A percentile compares a stretch with the other conserved stretches of the same genome.
Conservation (phyloP, 371 early-diverging fungal genomes). For the Mucor sp. region DNA sequence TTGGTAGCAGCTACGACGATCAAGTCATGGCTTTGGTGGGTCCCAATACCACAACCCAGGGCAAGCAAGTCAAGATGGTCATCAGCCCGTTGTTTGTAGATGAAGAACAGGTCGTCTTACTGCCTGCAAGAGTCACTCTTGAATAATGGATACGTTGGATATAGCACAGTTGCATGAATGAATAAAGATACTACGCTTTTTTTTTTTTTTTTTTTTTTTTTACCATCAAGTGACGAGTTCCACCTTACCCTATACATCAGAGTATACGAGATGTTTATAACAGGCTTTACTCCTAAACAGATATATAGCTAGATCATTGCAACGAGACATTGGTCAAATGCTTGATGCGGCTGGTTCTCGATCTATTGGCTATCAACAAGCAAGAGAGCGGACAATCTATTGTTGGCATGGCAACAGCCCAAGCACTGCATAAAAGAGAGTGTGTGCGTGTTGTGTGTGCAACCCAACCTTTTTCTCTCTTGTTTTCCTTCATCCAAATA, state of each 20-base stretch:
- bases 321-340: not conserved
- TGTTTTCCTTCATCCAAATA: not conserved
- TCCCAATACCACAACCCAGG: slow-evolving; percentile 24
- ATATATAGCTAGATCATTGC: too few relatives aligned
- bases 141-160: slow-evolving; percentile 15
- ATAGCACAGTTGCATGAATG: not conserved
- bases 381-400: not conserved
- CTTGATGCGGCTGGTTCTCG: not conserved
- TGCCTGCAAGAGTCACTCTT: slow-evolving; percentile 47
- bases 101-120: slow-evolving; percentile 42
- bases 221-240: not conserved
- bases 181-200: not conserved
- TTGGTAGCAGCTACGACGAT: slow-evolving; percentile 41
- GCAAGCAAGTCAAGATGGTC: slow-evolving; percentile 34
- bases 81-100: slow-evolving; percentile 50
- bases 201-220: too few relatives aligned
- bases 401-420: not conserved
- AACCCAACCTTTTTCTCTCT: not conserved
- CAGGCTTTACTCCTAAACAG: too few relatives aligned
- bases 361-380: not conserved
- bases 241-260: too few relatives aligned
- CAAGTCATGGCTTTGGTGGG: slow-evolving; percentile 48
- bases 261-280: too few relatives aligned
- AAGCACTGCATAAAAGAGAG: not conserved
- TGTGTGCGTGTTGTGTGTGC: not conserved